Evolutionary conservation across 2,329 filamentous ascomycete species (phyloP), one percentile per base, ranked within the genome.

Genomic region (Stromatinia cepivora): DNA sequence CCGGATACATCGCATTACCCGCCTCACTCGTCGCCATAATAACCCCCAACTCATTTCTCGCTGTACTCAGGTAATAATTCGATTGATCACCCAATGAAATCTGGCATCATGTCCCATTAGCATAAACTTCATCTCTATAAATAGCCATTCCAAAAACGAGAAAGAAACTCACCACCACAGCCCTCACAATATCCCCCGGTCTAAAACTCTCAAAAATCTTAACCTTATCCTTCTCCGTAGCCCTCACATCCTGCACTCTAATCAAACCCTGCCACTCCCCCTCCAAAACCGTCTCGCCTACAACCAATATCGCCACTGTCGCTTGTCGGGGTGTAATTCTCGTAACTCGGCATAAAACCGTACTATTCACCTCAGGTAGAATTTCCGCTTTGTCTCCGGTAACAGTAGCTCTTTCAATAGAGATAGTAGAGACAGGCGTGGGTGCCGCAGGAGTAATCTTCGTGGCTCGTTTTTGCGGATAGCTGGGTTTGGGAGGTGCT

Each of bases 181-280:
- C 95, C 64, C 92, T 84, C 65, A 99, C 92, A 73, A 98, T 88
- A 82, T 99, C 95, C 0, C 95, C 95, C 0, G 96, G 94, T 73
- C 93, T 86, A 78, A 98, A 98, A 76, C 90, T 92, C 79, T 97
- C 93, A 74, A 92, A 90, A 72, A 98, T 92, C 79, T 91, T 92
- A 56, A 97, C 92, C 75, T 92, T 92, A 79, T 98, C 95, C 82
- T 97, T 97, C 82, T 99, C 95, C 25, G 95, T 97, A 4, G 93
- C 93, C 69, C 95, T 86, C 46, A 99, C 92, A 78, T 99, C 95
- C 81, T 98, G 94, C 72, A 90, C 88, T 25, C 93, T 87, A 71
- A 97, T 93, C 71, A 96, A 82, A 6, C 92, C 93, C 80, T 93
- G 90, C 86, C 94, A 96, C 74, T 93, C 90, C 64, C 92, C 91